Base-by-base conservation (phyloP, 371 early-diverging fungal species). In the Phascolomyces articulosus region DNA sequence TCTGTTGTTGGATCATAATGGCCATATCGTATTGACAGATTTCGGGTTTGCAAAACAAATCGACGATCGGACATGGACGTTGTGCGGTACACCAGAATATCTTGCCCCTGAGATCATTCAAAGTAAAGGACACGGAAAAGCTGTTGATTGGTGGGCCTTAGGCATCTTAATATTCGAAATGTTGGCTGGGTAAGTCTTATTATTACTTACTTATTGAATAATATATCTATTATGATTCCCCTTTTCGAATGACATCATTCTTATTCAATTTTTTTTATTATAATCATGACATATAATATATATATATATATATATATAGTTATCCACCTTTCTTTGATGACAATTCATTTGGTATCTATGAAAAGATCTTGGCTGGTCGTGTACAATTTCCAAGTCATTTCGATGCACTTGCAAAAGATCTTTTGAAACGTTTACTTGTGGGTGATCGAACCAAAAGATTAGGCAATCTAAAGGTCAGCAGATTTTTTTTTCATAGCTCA, bases 71-170 rank as follows among this genome's bases (percentile, higher is more conserved):
- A 94, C 95, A 47, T 94, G 94, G 94, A 96, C 95, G 18, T 74
- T 97, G 26, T 99, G 98, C 72, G 99, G 99, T 4, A 99, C 99
- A 26, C 99, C 99, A 16, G 99, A 98, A 74, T 99, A 99, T 63
- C 73, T 93, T 55, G 98, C 99, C 21, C 99, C 99, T 16, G 99
- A 99, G 79, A 98, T 99, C 67, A 97, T 99, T 66, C 93, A 95
- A 72, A 93, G 94, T 63, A 93, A 95, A 80, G 98, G 96, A 28
- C 98, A 99, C 75, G 95, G 95, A 23, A 91, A 93, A 75, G 93
- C 97, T 1, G 99, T 97, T 4, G 99, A 99, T 80, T 98, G 96
- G 95, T 99, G 98, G 96, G 95, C 99, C 0, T 79, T 99, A n/a
- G 99, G 99, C 8, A 90, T 99, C 44, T 83, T 99, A 47, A 91